These are phyloP conservation scores for Solanum stenotomum DNA, from an alignment of 257 asterid species.

Conservation along the genomic window DNA sequence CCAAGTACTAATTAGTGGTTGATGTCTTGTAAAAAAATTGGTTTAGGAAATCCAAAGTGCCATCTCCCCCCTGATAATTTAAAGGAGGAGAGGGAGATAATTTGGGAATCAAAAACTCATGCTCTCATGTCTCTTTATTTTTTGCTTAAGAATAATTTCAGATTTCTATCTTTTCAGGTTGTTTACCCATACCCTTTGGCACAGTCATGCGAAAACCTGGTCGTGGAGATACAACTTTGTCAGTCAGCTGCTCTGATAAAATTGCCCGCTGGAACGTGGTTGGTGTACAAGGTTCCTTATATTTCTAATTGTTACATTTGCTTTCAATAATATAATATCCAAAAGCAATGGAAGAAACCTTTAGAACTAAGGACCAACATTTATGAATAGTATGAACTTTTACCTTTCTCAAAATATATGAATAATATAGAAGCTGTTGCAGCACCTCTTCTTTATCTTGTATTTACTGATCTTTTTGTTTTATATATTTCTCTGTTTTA, in stretches of 20 bases:
- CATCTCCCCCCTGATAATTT: background rate
- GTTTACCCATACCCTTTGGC: conserved; percentile 29
- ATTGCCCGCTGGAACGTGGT: conserved; percentile 92
- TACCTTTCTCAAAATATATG: background rate
- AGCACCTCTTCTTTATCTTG: background rate
- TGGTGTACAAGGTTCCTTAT: conserved; percentile 81
- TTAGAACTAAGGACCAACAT: background rate
- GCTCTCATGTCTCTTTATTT: background rate
- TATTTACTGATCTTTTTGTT: background rate
- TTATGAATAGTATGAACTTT: background rate
- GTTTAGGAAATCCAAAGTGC: background rate
- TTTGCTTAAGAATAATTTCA: background rate
- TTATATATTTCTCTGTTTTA: background rate
- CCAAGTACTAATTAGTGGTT: background rate
- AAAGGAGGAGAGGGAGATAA: background rate
- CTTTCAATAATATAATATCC: background rate
- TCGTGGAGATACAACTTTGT: conserved; percentile 88
- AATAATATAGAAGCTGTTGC: background rate
- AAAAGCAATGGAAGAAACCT: background rate
- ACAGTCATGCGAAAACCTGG: conserved; percentile 93
- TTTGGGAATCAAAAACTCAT: background rate
- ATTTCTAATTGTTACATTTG: conserved; percentile 7
- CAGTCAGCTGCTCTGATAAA: conserved; percentile 97
- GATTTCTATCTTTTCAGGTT: conserved; percentile 12
- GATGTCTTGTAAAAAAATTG: background rate